Conservation (phyloP, 106 monocot genomes). For the Vanilla planifolia region DNA sequence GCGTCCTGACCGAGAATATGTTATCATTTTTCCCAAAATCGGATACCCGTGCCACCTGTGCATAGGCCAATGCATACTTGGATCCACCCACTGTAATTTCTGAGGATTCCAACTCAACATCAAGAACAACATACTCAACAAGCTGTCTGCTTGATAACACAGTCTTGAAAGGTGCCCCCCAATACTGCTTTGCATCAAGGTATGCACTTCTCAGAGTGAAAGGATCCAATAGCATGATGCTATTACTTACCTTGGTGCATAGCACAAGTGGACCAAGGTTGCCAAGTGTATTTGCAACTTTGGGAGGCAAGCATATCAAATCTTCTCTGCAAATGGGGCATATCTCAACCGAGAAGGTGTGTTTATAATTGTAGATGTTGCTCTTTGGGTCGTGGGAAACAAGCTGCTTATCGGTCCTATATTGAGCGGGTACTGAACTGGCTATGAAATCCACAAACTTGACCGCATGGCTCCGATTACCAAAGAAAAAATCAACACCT, state of each 20-base stretch:
- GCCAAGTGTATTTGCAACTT: conserved; percentile 9
- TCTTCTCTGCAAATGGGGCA: conserved; percentile 43
- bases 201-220: conserved; percentile 27
- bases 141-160: conserved; percentile 46
- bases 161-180: conserved; percentile 42
- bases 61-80: conserved; percentile 44
- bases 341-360: conserved; percentile 44
- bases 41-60: conserved; percentile 64
- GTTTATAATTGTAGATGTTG: conserved; percentile 48
- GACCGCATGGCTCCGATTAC: conserved; percentile 39
- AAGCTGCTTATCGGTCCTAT: conserved; percentile 28
- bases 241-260: conserved; percentile 37
- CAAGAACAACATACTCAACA: conserved; percentile 48
- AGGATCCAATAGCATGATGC: conserved; percentile 35
- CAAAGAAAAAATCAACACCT: conserved; percentile 83
- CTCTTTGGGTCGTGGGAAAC: conserved; percentile 33
- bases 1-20: conserved; percentile 55
- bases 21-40: conserved; percentile 71
- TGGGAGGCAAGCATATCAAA: conserved; percentile 32
- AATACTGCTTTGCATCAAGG: conserved; percentile 46
- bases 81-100: conserved; percentile 41
- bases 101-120: conserved; percentile 26
- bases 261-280: conserved; percentile 35
- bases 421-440: conserved; percentile 17
- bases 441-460: conserved; percentile 48